Base-by-base conservation (phyloP, 169 alveolate species). In the Eimeria nieschulzi region DNA sequence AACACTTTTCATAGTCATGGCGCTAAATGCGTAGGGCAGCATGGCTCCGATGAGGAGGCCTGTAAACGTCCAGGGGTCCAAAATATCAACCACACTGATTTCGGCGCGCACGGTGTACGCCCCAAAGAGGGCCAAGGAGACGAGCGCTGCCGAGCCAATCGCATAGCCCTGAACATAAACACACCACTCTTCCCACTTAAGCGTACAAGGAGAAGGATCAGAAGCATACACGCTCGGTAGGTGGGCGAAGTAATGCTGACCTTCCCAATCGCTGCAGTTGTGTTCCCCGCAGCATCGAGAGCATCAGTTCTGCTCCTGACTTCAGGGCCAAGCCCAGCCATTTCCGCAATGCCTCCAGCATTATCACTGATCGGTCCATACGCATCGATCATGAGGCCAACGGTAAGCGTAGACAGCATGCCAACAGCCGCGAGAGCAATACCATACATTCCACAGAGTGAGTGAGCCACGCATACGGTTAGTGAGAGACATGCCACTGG, bases 291-390 rank as follows among this genome's bases (percentile, higher is more conserved):
- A 53, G 98, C 98, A 87, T 97, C 98, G 56, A 97, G 95, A 66
- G 97, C 97, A 71, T 97, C 98, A 33, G 98, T 97, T 51, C 95
- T 95, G 79, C 94, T 92, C 92, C 98, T 97, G 86, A 96, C 97
- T 68, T 96, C 96, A 13, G 96, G 95, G 61, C 96, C 96, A 79
- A 96, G 93, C 92, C 95, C 97, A 61, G 97, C 94, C 98, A 97
- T 97, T 93, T 96, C 98, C 15, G 97, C 98, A 82, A 97, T 97
- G 84, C 99, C 98, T n/a, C 98, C 98, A 23, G 99, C 99, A 93
- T 97, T 97, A 94, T 97, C 98, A 55, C 97, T 92, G 92, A 97
- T 96, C 51, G 99, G 98, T 51, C 98, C 98, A 91, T 96, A 97
- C 53, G 97, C 98, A 90, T 97, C 98, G 66, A 97, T 97, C 54